Percentiles rank a stretch among this genome's conserved stretches.
These are phyloP conservation scores for Phialophora expanda DNA, from an alignment of 2,329 filamentous ascomycete species.

Conservation along the genomic window DNA sequence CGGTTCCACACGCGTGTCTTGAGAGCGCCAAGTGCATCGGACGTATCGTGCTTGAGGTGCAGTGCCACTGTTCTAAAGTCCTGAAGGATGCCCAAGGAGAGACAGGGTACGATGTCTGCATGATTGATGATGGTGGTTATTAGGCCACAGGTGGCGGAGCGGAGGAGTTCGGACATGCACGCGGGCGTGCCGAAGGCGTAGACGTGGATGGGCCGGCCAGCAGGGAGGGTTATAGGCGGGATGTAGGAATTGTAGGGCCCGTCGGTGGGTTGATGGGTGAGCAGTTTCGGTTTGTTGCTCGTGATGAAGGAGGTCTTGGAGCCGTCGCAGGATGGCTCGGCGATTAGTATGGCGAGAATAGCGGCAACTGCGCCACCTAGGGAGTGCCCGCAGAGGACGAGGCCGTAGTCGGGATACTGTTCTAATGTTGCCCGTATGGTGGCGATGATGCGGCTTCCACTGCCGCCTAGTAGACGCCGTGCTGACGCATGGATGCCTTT, in stretches of 20 bases:
- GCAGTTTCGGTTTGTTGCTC: constrained; percentile 54
- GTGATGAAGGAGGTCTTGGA: constrained; percentile 66
- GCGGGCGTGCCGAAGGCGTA: constrained; percentile 79
- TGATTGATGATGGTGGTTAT: constrained; percentile 77
- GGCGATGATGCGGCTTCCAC: constrained; percentile 68
- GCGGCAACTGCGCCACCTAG: constrained; percentile 73
- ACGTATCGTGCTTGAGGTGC: constrained; percentile 74
- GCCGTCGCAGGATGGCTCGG: constrained; percentile 58
- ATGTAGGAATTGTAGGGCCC: constrained; percentile 41
- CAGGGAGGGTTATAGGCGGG: constrained; percentile 61
- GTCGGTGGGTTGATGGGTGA: constrained; percentile 35
- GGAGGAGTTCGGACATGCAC: constrained; percentile 72
- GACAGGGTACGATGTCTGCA: constrained; percentile 73
- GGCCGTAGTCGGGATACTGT: constrained; percentile 70
- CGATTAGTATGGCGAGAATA: constrained; percentile 72
- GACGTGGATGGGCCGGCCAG: constrained; percentile 74
- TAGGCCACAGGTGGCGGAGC: constrained; percentile 72
- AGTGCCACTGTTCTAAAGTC: constrained; percentile 75
- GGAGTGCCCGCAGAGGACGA: constrained; percentile 72
- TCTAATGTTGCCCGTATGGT: constrained; percentile 70
- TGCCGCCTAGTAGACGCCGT: constrained; percentile 65
- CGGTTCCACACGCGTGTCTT: constrained; percentile 69
- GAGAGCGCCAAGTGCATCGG: constrained; percentile 70
- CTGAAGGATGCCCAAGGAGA: constrained; percentile 74
- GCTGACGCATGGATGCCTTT: constrained; percentile 77